Conservation (phyloP, 1,284 basidiomycete genomes). For the Cutaneotrichosporon mucoides region DNA sequence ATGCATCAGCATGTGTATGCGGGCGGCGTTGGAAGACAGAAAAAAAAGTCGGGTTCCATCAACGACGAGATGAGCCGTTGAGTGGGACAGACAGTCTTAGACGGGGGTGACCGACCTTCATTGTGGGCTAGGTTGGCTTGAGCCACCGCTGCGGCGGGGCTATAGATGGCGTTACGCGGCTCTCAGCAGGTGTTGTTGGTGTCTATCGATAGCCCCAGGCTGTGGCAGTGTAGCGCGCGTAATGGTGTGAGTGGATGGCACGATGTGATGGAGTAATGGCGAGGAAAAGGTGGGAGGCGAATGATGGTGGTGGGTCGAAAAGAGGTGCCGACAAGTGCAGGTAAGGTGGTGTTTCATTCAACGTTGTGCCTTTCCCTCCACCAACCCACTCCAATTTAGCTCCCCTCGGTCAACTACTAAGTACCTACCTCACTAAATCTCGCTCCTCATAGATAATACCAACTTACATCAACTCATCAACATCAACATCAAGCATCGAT, state of each 20-base stretch:
- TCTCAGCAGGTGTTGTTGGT: constrained; percentile 10
- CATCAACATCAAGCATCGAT: no score
- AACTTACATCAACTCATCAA: no score
- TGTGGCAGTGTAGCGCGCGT: neutral
- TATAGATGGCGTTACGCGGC: neutral
- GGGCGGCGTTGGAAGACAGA: neutral
- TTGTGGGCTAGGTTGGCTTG: constrained; percentile 12
- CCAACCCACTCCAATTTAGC: neutral
- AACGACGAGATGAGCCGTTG: no score
- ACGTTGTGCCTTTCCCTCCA: neutral
- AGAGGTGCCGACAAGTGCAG: neutral
- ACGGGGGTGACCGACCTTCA: constrained; percentile 38
- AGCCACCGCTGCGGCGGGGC: constrained; percentile 17
- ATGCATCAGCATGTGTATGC: constrained; percentile 25
- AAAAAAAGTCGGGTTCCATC: neutral
- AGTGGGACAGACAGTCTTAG: neutral
- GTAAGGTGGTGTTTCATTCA: no score
- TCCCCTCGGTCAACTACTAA: no score
- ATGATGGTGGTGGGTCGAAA: constrained; percentile 1
- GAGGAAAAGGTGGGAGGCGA: constrained; percentile 2
- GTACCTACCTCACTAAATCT: no score
- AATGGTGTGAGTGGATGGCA: constrained; percentile 34
- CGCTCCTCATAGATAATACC: no score
- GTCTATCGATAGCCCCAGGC: constrained; percentile 30
- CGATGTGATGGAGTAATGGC: constrained; percentile 18